Base-by-base conservation (phyloP, 202 grass and related monocot species). In the Panicum hallii region DNA sequence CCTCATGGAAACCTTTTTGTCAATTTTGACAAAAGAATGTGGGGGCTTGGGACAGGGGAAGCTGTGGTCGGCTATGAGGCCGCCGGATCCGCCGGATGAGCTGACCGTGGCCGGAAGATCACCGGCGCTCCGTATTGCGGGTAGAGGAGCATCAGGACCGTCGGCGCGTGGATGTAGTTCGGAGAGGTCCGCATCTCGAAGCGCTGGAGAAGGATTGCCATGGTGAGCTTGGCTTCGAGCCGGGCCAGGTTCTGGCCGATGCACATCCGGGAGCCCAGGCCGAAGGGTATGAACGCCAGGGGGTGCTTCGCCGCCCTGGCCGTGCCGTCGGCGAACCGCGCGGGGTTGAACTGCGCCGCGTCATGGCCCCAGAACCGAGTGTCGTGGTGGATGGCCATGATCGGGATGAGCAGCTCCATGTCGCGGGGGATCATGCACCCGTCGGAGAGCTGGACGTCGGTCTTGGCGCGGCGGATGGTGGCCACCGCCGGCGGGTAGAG, bases 311-410 rank as follows among this genome's bases (percentile, higher is more conserved):
- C 94, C 8, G 94, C 91, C 12, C 64, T 47, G 0, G 84, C 43
- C 32, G 76, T 15, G 13, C 94, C 91, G 0, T 34, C 0, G 48
- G 49, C 85, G 79, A 97, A 97, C 20, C 94, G 41, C 0, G 22
- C 83, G 0, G 94, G 94, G 60, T 97, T 92, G 91, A 97, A 97
- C 10, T 81, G 87, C 0, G 87, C 36, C 2, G 89, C 94, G 26
- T 94, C 94, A 0, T 45, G 17, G 4, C 94, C 94, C 94, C 94
- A 94, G 5, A 85, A 77, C n/a, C 84, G 14, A 0, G 79, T 11
- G 71, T 97, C 94, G 20, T 97, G 94, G 75, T 97, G 94, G 72
- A 97, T 76, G 16, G 94, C 94, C 79, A 97, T 91, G 85, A 94
- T 97, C 55, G 93, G 91, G 63, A 95, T 61, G 5, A 95, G 91